Evolutionary conservation across 1,139 yeast genomes (phyloP).

Genomic region (Lodderomyces oxycetoniae): DNA sequence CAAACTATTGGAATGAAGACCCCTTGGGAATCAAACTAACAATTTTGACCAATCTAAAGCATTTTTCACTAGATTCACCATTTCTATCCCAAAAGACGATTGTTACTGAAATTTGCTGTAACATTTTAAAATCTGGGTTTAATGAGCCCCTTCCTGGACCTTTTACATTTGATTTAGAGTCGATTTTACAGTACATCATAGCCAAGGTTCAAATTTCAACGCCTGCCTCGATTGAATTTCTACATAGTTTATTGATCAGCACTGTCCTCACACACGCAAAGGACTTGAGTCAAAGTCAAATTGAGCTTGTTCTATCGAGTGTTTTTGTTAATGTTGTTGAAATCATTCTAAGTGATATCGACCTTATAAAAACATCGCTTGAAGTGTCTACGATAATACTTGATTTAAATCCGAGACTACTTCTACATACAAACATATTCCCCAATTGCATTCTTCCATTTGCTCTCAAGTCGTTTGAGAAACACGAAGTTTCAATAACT

Average conservation of each 20-base stretch:
- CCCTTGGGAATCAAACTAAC: slow-evolving; percentile 36
- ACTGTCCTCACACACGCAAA: slow-evolving; percentile 32
- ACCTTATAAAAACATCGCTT: slow-evolving; percentile 44
- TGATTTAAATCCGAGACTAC: slow-evolving; percentile 46
- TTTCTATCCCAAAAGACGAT: slow-evolving; percentile 26
- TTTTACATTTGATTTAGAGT: slow-evolving; percentile 46
- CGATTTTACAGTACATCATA: slow-evolving; percentile 43
- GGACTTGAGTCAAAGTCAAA: slow-evolving; percentile 24
- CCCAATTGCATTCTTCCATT: slow-evolving; percentile 35
- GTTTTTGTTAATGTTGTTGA: slow-evolving; percentile 30
- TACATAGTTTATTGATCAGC: slow-evolving; percentile 41
- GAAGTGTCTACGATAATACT: slow-evolving; percentile 43
- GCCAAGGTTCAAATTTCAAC: slow-evolving; percentile 31
- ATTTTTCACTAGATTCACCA: slow-evolving; percentile 37
- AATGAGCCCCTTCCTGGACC: slow-evolving; percentile 54
- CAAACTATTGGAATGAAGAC: slow-evolving; percentile 40
- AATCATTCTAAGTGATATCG: slow-evolving; percentile 47
- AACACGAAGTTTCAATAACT: slow-evolving; percentile 63
- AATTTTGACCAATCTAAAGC: slow-evolving; percentile 32
- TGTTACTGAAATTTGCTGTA: slow-evolving; percentile 54
- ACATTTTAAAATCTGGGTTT: slow-evolving; percentile 52
- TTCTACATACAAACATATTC: slow-evolving; percentile 35
- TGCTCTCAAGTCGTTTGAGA: slow-evolving; percentile 42
- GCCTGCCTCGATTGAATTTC: slow-evolving; percentile 30
- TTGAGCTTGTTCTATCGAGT: slow-evolving; percentile 23